Conservation (phyloP, 73 alveolate species). For the Blepharisma japonicum region DNA sequence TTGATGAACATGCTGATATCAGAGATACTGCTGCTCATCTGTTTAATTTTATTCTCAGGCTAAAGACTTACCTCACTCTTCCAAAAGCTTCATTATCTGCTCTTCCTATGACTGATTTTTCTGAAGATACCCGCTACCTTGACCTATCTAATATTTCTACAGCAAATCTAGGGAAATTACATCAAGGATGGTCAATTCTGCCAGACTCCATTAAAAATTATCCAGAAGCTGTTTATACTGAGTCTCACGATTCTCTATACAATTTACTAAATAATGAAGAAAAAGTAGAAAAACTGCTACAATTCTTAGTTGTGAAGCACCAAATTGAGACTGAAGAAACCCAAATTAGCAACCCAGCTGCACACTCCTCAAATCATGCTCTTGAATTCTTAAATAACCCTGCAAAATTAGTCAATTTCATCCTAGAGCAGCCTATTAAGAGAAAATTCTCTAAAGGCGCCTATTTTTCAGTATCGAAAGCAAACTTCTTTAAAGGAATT, state of each 20-base stretch:
- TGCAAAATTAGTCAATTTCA: neutral
- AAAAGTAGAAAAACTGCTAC: neutral
- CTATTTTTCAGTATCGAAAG: neutral
- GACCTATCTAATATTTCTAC: too few species aligned
- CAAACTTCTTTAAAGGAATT: neutral
- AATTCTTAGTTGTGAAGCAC: neutral
- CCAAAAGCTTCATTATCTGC: too few species aligned
- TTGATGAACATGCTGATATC: conserved; percentile 9
- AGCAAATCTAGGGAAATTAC: too few species aligned
- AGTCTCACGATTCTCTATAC: neutral
- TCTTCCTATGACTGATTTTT: too few species aligned
- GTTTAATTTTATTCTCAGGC: too few species aligned
- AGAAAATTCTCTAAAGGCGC: neutral
- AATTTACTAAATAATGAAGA: neutral
- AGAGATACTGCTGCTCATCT: neutral
- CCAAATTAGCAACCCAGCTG: neutral
- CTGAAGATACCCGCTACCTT: too few species aligned
- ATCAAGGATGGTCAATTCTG: too few species aligned
- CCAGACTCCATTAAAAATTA: too few species aligned
- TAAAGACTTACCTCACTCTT: too few species aligned
- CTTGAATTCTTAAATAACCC: conserved; percentile 21
- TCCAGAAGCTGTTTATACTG: too few species aligned
- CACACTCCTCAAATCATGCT: neutral
- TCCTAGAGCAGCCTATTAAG: too few species aligned
- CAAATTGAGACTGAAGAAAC: neutral